Conservation (phyloP, 306 rosid genomes). For the Psophocarpus tetragonolobus region DNA sequence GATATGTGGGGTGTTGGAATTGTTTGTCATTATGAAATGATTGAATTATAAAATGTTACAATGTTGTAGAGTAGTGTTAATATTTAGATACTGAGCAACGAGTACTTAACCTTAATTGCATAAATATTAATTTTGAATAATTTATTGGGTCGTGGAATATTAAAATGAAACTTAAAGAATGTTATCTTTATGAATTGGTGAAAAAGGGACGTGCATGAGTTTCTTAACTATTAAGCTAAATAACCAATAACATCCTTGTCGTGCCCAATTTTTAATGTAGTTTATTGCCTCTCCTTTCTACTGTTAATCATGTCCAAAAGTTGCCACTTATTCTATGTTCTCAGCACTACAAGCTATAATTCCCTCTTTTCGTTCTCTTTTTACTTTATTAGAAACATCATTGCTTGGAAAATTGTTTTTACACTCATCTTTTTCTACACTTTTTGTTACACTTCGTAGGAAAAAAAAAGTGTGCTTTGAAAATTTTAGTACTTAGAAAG, state of each 20-base stretch:
- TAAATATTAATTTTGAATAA: neutral
- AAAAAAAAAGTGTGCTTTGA: neutral
- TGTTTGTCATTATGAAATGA: neutral
- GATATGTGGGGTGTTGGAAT: neutral
- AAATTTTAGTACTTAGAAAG: neutral
- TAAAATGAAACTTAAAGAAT: neutral
- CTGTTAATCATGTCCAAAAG: slow-evolving; percentile 26
- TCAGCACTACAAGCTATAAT: neutral
- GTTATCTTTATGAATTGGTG: neutral
- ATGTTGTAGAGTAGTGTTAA: neutral
- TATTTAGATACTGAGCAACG: neutral
- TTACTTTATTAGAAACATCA: slow-evolving; percentile 13
- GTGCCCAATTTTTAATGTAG: slow-evolving; percentile 9
- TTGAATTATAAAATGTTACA: neutral
- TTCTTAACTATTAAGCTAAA: slow-evolving; percentile 41
- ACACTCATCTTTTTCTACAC: neutral
- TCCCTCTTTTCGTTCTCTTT: neutral
- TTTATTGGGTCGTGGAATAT: neutral
- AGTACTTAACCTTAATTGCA: neutral
- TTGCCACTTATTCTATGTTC: slow-evolving; percentile 23
- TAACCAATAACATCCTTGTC: slow-evolving; percentile 27
- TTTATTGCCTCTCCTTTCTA: slow-evolving; percentile 25
- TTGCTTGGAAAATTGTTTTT: slow-evolving; percentile 11
- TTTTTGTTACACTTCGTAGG: neutral
- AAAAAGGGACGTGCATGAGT: slow-evolving; percentile 23